Percentiles rank a stretch among this genome's conserved stretches.
These are phyloP conservation scores for Solanum hybrid DNA, from an alignment of 305 asterid genomes.

Conservation along the genomic window DNA sequence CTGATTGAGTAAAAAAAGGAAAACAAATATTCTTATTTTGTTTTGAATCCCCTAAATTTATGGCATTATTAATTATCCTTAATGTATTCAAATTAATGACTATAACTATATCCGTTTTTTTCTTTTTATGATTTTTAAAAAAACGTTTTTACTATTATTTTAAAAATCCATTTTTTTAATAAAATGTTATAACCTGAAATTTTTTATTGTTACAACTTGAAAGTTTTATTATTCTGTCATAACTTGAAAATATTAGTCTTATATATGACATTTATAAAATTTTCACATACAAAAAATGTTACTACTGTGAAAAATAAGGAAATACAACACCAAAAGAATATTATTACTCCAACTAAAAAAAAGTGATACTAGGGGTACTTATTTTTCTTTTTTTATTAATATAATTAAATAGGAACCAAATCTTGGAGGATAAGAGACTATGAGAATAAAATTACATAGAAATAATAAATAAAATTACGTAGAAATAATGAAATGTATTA, in stretches of 20 bases:
- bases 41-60: not conserved
- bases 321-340: not conserved
- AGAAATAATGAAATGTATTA: not conserved
- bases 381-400: not conserved
- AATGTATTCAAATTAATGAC: not conserved
- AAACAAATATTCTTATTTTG: not conserved
- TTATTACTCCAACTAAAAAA: not conserved
- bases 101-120: not conserved
- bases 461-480: not conserved
- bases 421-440: not conserved
- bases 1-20: too few species aligned
- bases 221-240: too few species aligned
- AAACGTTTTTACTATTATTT: not conserved
- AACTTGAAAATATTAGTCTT: not conserved
- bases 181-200: too few species aligned
- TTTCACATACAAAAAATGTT: not conserved
- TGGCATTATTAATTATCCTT: not conserved
- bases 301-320: not conserved
- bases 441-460: not conserved
- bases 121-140: too few species aligned
- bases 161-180: too few species aligned
- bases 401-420: not conserved
- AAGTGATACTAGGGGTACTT: not conserved
- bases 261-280: not conserved
- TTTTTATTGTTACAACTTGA: not conserved